Percentiles rank a stretch among this genome's conserved stretches.
Conservation (phyloP, 2,329 filamentous ascomycete species). For the Intubia oerlemansii region DNA sequence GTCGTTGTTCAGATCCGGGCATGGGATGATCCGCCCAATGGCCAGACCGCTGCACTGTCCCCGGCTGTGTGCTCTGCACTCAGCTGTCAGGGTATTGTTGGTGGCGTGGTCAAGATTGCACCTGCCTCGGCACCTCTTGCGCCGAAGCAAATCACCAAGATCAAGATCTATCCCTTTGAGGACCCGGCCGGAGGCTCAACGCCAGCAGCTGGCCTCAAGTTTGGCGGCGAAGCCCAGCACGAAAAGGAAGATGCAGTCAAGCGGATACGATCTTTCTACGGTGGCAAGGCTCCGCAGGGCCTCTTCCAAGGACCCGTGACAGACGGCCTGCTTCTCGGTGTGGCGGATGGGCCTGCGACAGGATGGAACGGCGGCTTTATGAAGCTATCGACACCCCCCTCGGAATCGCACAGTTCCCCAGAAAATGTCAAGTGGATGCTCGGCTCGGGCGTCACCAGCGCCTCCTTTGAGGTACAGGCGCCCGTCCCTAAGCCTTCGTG, state of each 20-base stretch:
- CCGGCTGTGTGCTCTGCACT: constrained; percentile 54
- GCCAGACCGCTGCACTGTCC: constrained; percentile 61
- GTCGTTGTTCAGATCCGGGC: constrained; percentile 53
- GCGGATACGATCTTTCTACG: constrained; percentile 51
- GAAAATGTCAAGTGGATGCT: constrained; percentile 46
- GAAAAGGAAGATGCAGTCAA: constrained; percentile 60
- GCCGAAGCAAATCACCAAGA: constrained; percentile 22
- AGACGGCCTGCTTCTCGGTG: constrained; percentile 59
- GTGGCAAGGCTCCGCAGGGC: constrained; percentile 31
- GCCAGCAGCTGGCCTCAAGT: constrained; percentile 43
- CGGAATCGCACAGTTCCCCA: background rate
- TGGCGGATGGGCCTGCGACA: constrained; percentile 27
- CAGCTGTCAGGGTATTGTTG: constrained; percentile 51
- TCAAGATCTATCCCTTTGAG: constrained; percentile 70
- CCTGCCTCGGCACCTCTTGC: constrained; percentile 54
- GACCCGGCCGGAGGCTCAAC: constrained; percentile 26
- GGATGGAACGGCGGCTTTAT: constrained; percentile 67
- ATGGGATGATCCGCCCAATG: constrained; percentile 79
- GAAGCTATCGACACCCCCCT: constrained; percentile 37
- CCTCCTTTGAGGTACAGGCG: constrained; percentile 54
- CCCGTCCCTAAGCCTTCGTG: constrained; percentile 46
- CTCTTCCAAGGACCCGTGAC: constrained; percentile 71
- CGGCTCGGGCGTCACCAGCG: constrained; percentile 47
- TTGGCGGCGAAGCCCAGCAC: constrained; percentile 70
- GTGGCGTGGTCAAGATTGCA: constrained; percentile 73